These are phyloP conservation scores for Alternaria solani DNA, from an alignment of 2,329 filamentous ascomycete genomes.

Conservation along the genomic window DNA sequence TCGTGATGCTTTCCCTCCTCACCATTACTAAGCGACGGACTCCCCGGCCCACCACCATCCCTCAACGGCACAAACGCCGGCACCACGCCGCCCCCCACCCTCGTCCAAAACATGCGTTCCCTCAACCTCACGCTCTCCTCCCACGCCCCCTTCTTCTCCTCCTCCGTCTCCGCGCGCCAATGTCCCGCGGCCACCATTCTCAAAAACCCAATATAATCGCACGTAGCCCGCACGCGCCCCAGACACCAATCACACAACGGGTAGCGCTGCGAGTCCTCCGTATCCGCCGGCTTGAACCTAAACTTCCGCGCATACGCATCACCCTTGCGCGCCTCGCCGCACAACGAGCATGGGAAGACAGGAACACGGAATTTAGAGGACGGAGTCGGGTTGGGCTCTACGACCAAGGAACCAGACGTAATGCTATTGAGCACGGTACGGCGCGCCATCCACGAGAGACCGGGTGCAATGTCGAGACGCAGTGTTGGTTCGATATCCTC, in stretches of 20 bases:
- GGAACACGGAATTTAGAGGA: constrained; percentile 63
- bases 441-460: constrained; percentile 91
- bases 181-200: constrained; percentile 92
- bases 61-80: constrained; percentile 62
- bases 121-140: constrained; percentile 89
- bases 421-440: constrained; percentile 84
- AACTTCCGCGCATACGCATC: constrained; percentile 78
- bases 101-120: constrained; percentile 97
- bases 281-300: constrained; percentile 88
- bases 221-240: constrained; percentile 81
- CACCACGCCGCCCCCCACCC: constrained; percentile 89
- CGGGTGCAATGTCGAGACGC: constrained; percentile 85
- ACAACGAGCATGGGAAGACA: constrained; percentile 80
- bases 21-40: no score
- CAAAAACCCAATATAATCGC: constrained; percentile 91
- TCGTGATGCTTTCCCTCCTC: constrained; percentile 9
- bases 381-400: constrained; percentile 72
- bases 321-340: constrained; percentile 81
- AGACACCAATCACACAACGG: constrained; percentile 91
- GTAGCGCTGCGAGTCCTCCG: constrained; percentile 85
- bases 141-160: constrained; percentile 89
- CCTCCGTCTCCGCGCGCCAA: constrained; percentile 82
- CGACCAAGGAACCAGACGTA: constrained; percentile 83
- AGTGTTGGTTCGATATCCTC: constrained; percentile 97
- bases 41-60: constrained; percentile 26